Evolutionary conservation across 1,284 basidiomycete genomes (phyloP).

Genomic region (Moesziomyces globuligerus): DNA sequence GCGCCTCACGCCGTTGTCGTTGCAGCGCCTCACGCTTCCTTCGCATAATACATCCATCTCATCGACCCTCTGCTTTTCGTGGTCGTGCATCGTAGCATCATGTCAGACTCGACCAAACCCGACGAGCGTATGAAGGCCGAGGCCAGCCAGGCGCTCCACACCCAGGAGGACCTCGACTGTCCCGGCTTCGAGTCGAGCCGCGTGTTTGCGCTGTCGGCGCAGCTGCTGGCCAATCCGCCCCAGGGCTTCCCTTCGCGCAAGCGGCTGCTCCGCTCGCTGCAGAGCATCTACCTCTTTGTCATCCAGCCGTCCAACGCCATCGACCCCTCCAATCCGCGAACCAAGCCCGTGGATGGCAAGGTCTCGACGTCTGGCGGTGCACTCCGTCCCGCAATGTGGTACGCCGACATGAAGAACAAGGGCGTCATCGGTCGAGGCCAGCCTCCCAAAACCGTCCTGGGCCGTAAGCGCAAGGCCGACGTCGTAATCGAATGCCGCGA

Average conservation of each 20-base stretch:
- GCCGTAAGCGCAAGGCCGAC: constrained; percentile 58
- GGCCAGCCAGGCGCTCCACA: constrained; percentile 49
- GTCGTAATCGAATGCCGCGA: constrained; percentile 63
- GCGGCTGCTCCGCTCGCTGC: constrained; percentile 51
- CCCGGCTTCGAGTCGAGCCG: constrained; percentile 60
- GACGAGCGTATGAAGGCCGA: constrained; percentile 45
- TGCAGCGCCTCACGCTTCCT: background rate
- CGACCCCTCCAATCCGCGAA: constrained; percentile 56
- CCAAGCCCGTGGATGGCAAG: constrained; percentile 44
- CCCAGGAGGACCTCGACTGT: constrained; percentile 48
- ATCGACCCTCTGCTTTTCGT: background rate
- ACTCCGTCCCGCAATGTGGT: constrained; percentile 58
- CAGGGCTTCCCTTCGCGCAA: constrained; percentile 51
- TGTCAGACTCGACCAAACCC: constrained; percentile 13
- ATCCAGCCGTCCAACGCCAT: constrained; percentile 56
- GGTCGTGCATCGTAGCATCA: constrained; percentile 2
- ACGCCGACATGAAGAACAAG: constrained; percentile 51
- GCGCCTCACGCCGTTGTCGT: background rate
- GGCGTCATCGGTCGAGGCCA: constrained; percentile 54
- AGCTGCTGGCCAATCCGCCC: constrained; percentile 51
- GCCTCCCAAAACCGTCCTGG: constrained; percentile 55
- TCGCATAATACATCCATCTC: too few species aligned
- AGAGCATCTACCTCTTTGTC: constrained; percentile 61
- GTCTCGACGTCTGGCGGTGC: constrained; percentile 52
- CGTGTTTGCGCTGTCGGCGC: constrained; percentile 57